A percentile compares a stretch with the other conserved stretches of the same genome.
phyloP scores from a whole-genome alignment of 2,329 filamentous ascomycete genomes.

The Phaeosphaeria sp. region DNA sequence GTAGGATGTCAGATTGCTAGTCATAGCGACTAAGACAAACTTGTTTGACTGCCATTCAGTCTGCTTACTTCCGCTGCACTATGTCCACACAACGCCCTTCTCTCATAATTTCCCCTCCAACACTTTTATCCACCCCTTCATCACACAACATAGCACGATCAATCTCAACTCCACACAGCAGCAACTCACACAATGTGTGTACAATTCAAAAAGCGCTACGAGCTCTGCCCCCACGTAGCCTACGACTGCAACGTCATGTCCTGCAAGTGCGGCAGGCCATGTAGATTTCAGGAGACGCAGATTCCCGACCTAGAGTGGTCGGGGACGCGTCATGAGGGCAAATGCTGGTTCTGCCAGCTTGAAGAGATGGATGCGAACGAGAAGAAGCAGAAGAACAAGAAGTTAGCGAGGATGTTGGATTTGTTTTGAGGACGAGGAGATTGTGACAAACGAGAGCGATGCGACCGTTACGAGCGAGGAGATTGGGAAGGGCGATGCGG shows the following conservation, averaged over 20 bases:
- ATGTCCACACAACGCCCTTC: background rate
- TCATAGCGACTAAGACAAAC: background rate
- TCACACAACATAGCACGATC: background rate
- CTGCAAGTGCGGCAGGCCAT: background rate
- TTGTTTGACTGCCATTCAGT: background rate
- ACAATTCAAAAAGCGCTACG: slow-evolving; percentile 1
- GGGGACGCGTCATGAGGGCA: background rate
- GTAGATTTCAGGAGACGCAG: background rate
- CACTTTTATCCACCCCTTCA: background rate
- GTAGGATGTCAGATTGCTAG: background rate
- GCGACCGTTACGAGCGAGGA: background rate
- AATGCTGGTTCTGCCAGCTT: background rate
- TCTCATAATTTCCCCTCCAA: background rate
- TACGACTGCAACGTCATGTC: background rate
- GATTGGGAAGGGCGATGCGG: too few relatives aligned
- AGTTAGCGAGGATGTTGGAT: background rate
- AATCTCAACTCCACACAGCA: background rate
- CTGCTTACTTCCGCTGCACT: background rate
- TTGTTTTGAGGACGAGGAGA: background rate
- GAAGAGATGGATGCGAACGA: background rate
- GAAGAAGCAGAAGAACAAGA: background rate
- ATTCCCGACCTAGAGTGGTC: background rate
- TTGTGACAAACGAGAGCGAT: background rate
- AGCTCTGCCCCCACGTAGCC: background rate
- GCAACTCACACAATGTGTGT: background rate